phyloP scores from a whole-genome alignment of 495 filamentous ascomycete species.

The Chaetomium cochliodes region DNA sequence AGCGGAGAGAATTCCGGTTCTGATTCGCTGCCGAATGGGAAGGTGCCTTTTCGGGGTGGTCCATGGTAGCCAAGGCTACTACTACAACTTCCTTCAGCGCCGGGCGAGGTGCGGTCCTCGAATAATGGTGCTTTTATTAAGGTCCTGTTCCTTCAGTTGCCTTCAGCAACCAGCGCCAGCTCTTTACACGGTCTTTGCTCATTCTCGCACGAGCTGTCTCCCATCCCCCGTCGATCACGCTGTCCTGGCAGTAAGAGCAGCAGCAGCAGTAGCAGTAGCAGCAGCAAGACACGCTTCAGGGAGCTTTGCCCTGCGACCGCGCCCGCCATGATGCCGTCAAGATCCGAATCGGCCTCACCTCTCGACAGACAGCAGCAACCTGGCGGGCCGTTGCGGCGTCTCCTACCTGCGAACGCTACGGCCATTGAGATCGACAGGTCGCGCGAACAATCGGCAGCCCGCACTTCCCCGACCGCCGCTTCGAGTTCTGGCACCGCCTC shows the following conservation, averaged over 20 bases:
- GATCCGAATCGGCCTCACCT: constrained; percentile 15
- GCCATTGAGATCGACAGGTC: not conserved
- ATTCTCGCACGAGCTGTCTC: no score
- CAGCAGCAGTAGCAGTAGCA: no score
- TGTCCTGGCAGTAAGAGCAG: no score
- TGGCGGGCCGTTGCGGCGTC: constrained; percentile 19
- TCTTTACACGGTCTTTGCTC: no score
- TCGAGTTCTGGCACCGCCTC: not conserved
- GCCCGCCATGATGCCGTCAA: not conserved
- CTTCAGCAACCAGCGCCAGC: no score
- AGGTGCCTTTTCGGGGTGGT: not conserved
- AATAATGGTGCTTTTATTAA: constrained; percentile 6
- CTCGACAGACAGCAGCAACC: constrained; percentile 8
- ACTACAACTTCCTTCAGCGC: not conserved
- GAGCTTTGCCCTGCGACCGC: constrained; percentile 1
- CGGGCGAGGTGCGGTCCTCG: not conserved
- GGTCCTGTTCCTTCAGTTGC: no score
- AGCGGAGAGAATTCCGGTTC: constrained; percentile 18
- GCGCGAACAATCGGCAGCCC: not conserved
- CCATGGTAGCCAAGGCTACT: constrained; percentile 8
- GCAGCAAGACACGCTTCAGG: not conserved
- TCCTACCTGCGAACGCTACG: constrained; percentile 21
- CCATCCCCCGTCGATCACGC: no score
- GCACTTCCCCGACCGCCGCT: not conserved
- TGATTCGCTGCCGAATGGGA: constrained; percentile 18